These are phyloP conservation scores for Rossbeevera mucosa DNA, from an alignment of 768 basidiomycete species.

Conservation along the genomic window DNA sequence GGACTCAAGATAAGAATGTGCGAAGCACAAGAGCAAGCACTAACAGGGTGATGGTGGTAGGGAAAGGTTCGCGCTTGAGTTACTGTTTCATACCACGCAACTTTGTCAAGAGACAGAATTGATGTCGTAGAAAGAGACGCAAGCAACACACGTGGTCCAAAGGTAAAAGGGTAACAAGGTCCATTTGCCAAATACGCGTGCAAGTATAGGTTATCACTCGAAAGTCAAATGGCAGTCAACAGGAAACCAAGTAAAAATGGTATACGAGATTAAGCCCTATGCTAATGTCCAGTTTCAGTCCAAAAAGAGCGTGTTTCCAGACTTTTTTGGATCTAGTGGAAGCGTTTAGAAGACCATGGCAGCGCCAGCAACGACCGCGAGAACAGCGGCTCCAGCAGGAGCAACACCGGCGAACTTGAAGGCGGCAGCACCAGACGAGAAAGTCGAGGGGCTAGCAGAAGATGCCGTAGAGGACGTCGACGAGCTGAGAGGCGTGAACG, in stretches of 20 bases:
- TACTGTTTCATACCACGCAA: slow-evolving; percentile 1
- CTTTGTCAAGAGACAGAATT: background rate
- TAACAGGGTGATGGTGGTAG: background rate
- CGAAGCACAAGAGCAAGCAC: slow-evolving; percentile 3
- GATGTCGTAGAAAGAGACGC: slow-evolving; percentile 5
- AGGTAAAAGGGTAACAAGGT: background rate
- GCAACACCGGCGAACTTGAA: slow-evolving; percentile 32
- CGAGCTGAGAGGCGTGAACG: background rate
- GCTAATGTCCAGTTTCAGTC: background rate
- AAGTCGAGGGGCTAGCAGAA: slow-evolving; percentile 19
- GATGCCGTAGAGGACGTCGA: slow-evolving; percentile 9
- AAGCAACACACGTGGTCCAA: slow-evolving; percentile 1
- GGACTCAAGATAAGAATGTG: slow-evolving; percentile 1
- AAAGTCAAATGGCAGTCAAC: background rate
- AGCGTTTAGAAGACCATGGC: slow-evolving; percentile 41
- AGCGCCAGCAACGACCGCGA: slow-evolving; percentile 48
- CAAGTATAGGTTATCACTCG: background rate
- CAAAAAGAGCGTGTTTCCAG: background rate
- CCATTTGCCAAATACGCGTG: background rate
- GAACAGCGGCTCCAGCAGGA: slow-evolving; percentile 32
- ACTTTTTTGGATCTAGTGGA: slow-evolving; percentile 2
- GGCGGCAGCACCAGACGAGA: slow-evolving; percentile 27
- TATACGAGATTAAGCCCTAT: background rate
- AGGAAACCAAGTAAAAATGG: background rate
- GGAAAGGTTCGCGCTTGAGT: background rate